A percentile compares a stretch with the other conserved stretches of the same genome.
phyloP scores from a whole-genome alignment of 768 basidiomycete genomes.

The Rhizopogon rudus region DNA sequence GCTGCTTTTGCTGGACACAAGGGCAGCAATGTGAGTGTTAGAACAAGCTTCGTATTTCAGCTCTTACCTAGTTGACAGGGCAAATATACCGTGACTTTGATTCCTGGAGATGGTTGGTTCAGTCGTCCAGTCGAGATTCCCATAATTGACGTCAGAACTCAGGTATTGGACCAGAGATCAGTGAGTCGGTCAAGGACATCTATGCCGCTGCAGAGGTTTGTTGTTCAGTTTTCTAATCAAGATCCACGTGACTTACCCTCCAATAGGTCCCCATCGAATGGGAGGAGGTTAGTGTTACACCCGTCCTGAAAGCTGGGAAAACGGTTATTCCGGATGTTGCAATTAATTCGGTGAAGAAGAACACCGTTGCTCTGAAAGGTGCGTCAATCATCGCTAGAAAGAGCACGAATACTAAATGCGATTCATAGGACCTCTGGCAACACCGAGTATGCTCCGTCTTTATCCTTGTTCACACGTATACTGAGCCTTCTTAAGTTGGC shows the following conservation, averaged over 20 bases:
- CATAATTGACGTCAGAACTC: slow-evolving; percentile 12
- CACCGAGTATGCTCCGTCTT: slow-evolving; percentile 69
- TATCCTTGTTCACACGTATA: slow-evolving; percentile 10
- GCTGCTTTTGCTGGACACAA: slow-evolving; percentile 90
- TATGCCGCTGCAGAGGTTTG: slow-evolving; percentile 81
- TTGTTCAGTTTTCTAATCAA: slow-evolving; percentile 1
- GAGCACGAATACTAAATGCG: slow-evolving; percentile 6
- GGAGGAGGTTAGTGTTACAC: slow-evolving; percentile 98
- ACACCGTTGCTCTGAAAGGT: slow-evolving; percentile 98
- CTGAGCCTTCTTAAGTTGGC: slow-evolving; percentile 60
- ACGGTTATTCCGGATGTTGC: slow-evolving; percentile 94
- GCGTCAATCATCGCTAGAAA: slow-evolving; percentile 12
- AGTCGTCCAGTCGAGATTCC: slow-evolving; percentile 16
- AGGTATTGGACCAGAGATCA: slow-evolving; percentile 99
- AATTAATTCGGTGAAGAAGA: slow-evolving; percentile 89
- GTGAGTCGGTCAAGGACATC: slow-evolving; percentile 92
- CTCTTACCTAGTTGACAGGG: slow-evolving; percentile 47
- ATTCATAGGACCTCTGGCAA: slow-evolving; percentile 81
- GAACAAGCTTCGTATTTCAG: background rate
- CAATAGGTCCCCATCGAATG: slow-evolving; percentile 92
- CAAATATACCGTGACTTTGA: slow-evolving; percentile 93
- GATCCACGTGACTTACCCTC: slow-evolving; percentile 8
- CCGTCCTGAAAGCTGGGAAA: slow-evolving; percentile 91
- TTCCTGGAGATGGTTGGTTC: slow-evolving; percentile 86
- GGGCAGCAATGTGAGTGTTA: slow-evolving; percentile 66